Percentiles rank a stretch among this genome's conserved stretches.
These are phyloP conservation scores for Oenanthe javanica DNA, from an alignment of 140 eudicot species.

Conservation along the genomic window DNA sequence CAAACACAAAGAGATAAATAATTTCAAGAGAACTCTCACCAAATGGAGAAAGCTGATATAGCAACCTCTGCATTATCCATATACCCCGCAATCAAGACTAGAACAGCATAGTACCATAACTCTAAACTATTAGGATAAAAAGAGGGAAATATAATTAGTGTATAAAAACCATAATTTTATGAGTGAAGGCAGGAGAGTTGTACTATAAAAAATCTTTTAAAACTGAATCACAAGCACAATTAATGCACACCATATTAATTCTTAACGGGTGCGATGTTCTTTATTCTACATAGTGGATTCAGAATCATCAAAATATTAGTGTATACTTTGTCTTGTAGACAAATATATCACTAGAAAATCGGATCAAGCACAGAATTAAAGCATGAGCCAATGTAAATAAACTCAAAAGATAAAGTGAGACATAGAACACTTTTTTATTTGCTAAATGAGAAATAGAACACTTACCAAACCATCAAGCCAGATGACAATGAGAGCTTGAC, in stretches of 20 bases:
- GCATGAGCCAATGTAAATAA: background rate
- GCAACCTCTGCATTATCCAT: constrained; percentile 61
- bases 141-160: background rate
- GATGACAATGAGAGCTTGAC: constrained; percentile 81
- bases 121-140: constrained; percentile 45
- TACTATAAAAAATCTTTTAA: background rate
- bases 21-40: constrained; percentile 29
- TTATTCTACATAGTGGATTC: too few relatives aligned
- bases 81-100: constrained; percentile 70
- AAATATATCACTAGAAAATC: background rate
- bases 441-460: background rate
- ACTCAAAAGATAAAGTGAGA: background rate
- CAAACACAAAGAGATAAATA: background rate
- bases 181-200: background rate
- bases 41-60: constrained; percentile 86
- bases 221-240: background rate
- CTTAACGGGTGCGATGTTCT: background rate
- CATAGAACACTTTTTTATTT: too few relatives aligned
- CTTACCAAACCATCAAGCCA: constrained; percentile 87
- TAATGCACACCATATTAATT: background rate
- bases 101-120: constrained; percentile 69
- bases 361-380: background rate
- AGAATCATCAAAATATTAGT: background rate
- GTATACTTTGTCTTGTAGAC: background rate
- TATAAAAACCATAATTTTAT: background rate